A percentile compares a stretch with the other conserved stretches of the same genome.
phyloP scores from a whole-genome alignment of 768 basidiomycete genomes.

The Phaeolepiota aurea region DNA sequence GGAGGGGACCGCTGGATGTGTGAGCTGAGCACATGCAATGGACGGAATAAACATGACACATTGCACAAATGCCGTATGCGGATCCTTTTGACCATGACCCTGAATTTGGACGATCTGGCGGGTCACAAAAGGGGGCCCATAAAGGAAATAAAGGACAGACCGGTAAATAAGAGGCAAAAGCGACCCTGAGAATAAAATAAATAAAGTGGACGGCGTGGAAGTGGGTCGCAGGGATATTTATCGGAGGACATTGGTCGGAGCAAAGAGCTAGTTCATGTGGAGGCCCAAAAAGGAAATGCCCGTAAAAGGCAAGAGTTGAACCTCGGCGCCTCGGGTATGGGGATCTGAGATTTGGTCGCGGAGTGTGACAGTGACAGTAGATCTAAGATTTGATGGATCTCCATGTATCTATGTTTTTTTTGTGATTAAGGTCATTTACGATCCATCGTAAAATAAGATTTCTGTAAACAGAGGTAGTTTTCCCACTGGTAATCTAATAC shows the following conservation, averaged over 20 bases:
- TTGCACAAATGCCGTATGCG: constrained; percentile 14
- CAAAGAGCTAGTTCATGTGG: constrained; percentile 16
- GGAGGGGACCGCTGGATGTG: too few species aligned
- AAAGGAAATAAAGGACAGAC: too few species aligned
- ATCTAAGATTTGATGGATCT: constrained; percentile 6
- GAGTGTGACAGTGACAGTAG: constrained; percentile 1
- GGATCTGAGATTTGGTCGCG: not conserved
- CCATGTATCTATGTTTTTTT: not conserved
- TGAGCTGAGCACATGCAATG: too few species aligned
- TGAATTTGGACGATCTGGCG: too few species aligned
- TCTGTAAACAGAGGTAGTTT: too few species aligned
- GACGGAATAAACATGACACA: constrained; percentile 10
- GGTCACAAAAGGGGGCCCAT: too few species aligned
- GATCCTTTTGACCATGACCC: constrained; percentile 17
- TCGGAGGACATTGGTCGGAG: too few species aligned
- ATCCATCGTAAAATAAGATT: constrained; percentile 1
- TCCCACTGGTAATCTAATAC: too few species aligned
- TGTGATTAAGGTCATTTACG: not conserved
- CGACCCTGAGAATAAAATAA: too few species aligned
- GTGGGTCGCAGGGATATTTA: too few species aligned
- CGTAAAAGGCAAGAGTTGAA: not conserved
- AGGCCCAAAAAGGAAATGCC: not conserved
- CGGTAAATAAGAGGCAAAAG: too few species aligned
- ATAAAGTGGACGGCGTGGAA: too few species aligned
- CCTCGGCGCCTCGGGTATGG: constrained; percentile 2